A percentile compares a stretch with the other conserved stretches of the same genome.
phyloP scores from a whole-genome alignment of 495 filamentous ascomycete genomes.

The Cercophora samala region DNA sequence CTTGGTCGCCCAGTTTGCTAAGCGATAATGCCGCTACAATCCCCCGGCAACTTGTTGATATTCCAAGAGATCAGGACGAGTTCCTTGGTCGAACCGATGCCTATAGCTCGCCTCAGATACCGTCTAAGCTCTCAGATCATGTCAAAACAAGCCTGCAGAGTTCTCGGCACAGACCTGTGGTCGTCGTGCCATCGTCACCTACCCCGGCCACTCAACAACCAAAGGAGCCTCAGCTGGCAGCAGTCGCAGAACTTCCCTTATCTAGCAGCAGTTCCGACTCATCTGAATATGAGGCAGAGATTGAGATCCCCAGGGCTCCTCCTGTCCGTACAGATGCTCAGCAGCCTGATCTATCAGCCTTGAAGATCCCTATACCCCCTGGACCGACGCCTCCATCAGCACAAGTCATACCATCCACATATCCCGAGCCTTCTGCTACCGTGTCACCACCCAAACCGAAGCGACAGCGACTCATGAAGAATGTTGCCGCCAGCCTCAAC shows the following conservation, averaged over 20 bases:
- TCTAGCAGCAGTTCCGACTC: not conserved
- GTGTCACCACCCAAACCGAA: conserved; percentile 2
- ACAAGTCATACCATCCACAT: conserved; percentile 41
- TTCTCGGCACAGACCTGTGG: not conserved
- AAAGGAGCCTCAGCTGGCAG: not conserved
- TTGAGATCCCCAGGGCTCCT: not conserved
- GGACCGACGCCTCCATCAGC: conserved; percentile 41
- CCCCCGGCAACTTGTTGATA: no score
- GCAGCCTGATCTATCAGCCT: not conserved
- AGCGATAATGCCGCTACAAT: no score
- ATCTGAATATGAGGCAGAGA: not conserved
- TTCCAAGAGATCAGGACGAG: no score
- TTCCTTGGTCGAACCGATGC: no score
- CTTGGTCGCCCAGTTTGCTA: no score
- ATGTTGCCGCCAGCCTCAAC: not conserved
- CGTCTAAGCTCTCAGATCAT: not conserved
- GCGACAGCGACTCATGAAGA: conserved; percentile 22
- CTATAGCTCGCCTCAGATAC: no score
- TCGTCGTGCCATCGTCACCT: not conserved
- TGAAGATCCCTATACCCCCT: conserved; percentile 8
- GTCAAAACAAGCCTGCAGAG: not conserved
- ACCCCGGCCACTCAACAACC: not conserved
- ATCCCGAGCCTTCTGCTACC: not conserved
- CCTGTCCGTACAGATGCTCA: not conserved
- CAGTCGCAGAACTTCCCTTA: not conserved